These are phyloP conservation scores for Rhodotorula diobovata DNA, from an alignment of 768 basidiomycete genomes.

Conservation along the genomic window DNA sequence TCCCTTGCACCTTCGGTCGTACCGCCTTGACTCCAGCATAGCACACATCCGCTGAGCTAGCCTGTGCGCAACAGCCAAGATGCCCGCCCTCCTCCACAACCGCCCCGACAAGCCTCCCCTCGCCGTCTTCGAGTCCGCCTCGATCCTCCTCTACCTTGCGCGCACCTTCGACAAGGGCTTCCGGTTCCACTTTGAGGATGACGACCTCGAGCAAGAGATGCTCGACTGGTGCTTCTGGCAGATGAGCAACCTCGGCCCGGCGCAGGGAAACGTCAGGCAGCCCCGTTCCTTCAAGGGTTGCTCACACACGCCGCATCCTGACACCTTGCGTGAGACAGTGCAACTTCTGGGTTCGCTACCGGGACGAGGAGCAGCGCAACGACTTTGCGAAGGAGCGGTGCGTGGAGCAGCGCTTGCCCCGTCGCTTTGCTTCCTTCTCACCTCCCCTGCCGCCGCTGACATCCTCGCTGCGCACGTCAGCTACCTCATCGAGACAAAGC, in stretches of 20 bases:
- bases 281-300: background rate
- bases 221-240: conserved; percentile 17
- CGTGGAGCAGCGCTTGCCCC: background rate
- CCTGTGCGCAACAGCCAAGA: no score
- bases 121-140: conserved; percentile 12
- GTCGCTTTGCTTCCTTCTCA: background rate
- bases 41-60: no score
- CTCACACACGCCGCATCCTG: background rate
- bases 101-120: conserved; percentile 1
- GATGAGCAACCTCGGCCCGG: conserved; percentile 15
- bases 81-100: conserved; percentile 31
- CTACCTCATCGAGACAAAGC: conserved; percentile 4
- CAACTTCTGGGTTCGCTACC: conserved; percentile 5
- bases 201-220: conserved; percentile 17
- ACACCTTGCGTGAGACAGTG: background rate
- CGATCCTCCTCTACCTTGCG: conserved; percentile 25
- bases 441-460: no score
- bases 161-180: conserved; percentile 12
- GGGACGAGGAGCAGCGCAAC: background rate
- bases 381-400: background rate
- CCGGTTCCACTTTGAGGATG: conserved; percentile 19
- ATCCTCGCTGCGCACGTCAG: background rate
- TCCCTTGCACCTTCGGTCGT: background rate
- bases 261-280: background rate
- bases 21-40: no score